Base-by-base conservation (phyloP, 805 yeast species). In the Kazachstania taianensis region DNA sequence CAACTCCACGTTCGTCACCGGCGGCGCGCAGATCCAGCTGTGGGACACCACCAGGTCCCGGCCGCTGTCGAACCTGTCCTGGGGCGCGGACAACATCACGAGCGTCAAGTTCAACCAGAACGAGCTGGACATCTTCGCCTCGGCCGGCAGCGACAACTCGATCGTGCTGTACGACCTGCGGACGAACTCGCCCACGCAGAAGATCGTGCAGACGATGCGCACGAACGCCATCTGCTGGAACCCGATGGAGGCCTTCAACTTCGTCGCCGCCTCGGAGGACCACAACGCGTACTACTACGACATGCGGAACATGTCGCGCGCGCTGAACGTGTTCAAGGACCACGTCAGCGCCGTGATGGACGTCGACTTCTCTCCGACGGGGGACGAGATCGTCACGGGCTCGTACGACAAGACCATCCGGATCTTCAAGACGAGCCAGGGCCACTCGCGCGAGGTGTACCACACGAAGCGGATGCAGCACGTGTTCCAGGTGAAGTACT, bases 381-480 rank as follows among this genome's bases (percentile, higher is more conserved):
- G 99, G 48, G 86, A 86, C 55, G 97, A 89, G 61, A 65, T 92
- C 23, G 96, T 86, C 5, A 81, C 96, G 1, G 96, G 96, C 13
- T 82, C 96, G 0, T 92, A 89, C 57, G 99, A 92, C 61, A 82
- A 85, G 52, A 85, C 97, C 1, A 72, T 92, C 20, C 70, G 99
- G 48, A 76, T 92, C 14, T 92, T 64, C 62, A 75, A 76, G 36
- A 65, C 75, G 1, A 65, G 72, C 24, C 82, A 81, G 43, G 97
- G 98, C 25, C 97, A 89, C 59, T 82, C 95, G 5, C 70, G 96
- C 43, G 99, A 92, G 52, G 72, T 94, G 30, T 92, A 92, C 58
- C 98, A 92, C 53, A 92, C 98, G 10, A 86, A 85, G 65, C 74
- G 99, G 56, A 92, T 92, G 99, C 99, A 92, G 64, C 79, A 89